phyloP scores from a whole-genome alignment of 768 basidiomycete genomes.

The Lactarius tabidus region DNA sequence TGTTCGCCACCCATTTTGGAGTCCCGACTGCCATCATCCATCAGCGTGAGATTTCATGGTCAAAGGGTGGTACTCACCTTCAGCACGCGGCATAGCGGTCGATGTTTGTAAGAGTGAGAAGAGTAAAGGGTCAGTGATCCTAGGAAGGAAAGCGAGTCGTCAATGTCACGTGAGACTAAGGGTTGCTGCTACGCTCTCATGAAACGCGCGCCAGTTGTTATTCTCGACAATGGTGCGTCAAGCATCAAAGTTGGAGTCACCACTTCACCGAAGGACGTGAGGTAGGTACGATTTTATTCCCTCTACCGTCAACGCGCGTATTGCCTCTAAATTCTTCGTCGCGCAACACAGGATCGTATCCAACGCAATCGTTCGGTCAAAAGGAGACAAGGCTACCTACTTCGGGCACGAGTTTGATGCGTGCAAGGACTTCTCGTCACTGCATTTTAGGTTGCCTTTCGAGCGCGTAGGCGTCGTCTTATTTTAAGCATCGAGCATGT shows the following conservation, averaged over 20 bases:
- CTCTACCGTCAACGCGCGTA: background rate
- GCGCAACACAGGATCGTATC: constrained; percentile 53
- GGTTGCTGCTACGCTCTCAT: constrained; percentile 3
- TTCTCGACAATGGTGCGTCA: constrained; percentile 86
- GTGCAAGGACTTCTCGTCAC: constrained; percentile 75
- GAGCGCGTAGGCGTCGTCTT: constrained; percentile 62
- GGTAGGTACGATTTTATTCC: constrained; percentile 27
- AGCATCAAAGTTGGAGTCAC: constrained; percentile 72
- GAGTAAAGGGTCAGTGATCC: no score
- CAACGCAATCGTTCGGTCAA: constrained; percentile 83
- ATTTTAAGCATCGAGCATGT: constrained; percentile 21
- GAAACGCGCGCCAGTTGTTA: constrained; percentile 40
- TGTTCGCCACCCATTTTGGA: constrained; percentile 87
- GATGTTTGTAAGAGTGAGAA: background rate
- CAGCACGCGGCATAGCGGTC: constrained; percentile 23
- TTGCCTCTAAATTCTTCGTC: background rate
- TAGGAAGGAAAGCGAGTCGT: no score
- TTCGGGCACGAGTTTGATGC: constrained; percentile 78
- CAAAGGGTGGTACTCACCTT: constrained; percentile 6
- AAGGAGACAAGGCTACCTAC: constrained; percentile 77
- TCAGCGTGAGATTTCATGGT: background rate
- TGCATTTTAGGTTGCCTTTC: constrained; percentile 81
- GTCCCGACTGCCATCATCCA: constrained; percentile 64
- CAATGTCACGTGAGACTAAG: no score
- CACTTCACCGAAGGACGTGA: constrained; percentile 30